Evolutionary conservation across 306 rosid species (phyloP).

Genomic region (Pterocarpus macrocarpus): DNA sequence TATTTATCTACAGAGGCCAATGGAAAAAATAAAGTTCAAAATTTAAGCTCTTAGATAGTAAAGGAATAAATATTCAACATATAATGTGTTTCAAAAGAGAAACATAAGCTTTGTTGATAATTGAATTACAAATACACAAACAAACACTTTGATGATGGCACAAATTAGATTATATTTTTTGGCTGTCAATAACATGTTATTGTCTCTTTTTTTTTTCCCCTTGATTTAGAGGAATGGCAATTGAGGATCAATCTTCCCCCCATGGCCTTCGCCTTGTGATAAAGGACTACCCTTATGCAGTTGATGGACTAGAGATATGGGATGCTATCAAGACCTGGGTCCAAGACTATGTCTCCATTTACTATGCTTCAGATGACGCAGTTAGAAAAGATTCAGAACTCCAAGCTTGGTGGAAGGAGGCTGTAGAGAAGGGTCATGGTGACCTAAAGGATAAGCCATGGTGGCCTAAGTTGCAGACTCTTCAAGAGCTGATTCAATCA

Average conservation of each 20-base stretch:
- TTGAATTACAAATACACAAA: neutral
- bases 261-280: constrained; percentile 64
- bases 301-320: constrained; percentile 71
- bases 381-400: constrained; percentile 58
- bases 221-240: constrained; percentile 66
- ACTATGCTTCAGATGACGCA: constrained; percentile 48
- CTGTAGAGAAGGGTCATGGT: constrained; percentile 57
- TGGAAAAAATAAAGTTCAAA: neutral
- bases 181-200: neutral
- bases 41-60: neutral
- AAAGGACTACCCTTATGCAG: constrained; percentile 70
- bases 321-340: constrained; percentile 67
- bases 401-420: constrained; percentile 78
- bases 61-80: too few species aligned
- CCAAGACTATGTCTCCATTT: constrained; percentile 55
- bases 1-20: neutral
- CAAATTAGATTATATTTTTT: neutral
- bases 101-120: neutral
- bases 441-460: constrained; percentile 61
- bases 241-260: constrained; percentile 55
- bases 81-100: neutral
- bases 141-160: too few species aligned
- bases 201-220: neutral
- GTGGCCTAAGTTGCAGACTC: constrained; percentile 67
- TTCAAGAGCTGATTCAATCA: constrained; percentile 45